Evolutionary conservation across 116 monocot genomes (phyloP).

Genomic region (Phalaenopsis hybrid): DNA sequence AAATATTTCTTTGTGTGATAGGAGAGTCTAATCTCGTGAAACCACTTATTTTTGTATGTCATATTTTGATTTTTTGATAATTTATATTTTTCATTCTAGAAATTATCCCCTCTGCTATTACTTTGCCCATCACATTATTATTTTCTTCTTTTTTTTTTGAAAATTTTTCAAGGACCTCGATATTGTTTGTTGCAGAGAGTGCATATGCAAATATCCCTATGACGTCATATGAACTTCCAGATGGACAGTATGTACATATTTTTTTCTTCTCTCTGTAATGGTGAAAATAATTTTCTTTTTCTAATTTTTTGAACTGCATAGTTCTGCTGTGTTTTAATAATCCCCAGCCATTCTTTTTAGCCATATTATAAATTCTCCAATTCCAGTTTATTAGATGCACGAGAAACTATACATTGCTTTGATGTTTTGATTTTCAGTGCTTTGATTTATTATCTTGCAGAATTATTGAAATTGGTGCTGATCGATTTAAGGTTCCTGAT

Average conservation of each 20-base stretch:
- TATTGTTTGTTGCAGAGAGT: conserved; percentile 42
- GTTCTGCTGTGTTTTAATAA: neutral
- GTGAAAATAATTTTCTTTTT: neutral
- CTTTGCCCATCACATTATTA: neutral
- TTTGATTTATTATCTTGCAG: conserved; percentile 29
- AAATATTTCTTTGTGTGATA: neutral
- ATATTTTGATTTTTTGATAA: neutral
- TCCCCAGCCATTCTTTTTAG: neutral
- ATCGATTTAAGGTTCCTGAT: conserved; percentile 96
- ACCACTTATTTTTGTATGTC: neutral
- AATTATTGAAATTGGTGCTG: conserved; percentile 94
- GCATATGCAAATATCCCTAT: conserved; percentile 94
- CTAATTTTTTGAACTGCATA: neutral
- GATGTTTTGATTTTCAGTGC: neutral
- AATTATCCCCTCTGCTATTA: neutral
- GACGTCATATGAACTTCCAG: conserved; percentile 97
- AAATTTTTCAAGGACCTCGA: neutral
- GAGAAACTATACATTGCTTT: neutral
- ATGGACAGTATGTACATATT: conserved; percentile 80
- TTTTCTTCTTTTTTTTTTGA: neutral
- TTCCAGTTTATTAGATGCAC: neutral
- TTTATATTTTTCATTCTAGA: neutral
- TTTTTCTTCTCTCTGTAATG: neutral
- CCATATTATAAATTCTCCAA: neutral
- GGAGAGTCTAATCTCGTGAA: neutral